Conservation (phyloP, 257 asterid genomes). For the Solanum paucissectum region DNA sequence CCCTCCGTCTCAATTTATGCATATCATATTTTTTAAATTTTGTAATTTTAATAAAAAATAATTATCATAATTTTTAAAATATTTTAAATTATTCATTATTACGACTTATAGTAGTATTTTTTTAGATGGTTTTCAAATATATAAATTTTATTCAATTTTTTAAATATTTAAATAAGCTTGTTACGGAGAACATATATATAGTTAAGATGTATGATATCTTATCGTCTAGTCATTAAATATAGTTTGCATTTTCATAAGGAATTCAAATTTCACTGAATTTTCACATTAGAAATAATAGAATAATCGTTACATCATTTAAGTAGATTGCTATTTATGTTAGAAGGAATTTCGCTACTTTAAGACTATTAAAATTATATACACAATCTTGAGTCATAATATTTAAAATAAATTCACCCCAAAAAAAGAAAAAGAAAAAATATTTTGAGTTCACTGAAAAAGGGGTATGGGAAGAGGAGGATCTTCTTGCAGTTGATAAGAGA, state of each 20-base stretch:
- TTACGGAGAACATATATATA: not conserved
- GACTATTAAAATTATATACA: not conserved
- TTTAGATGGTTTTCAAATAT: not conserved
- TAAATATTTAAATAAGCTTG: not conserved
- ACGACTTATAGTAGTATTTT: not conserved
- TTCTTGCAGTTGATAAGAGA: not conserved
- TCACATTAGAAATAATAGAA: not conserved
- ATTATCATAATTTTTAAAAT: no score
- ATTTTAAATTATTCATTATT: no score
- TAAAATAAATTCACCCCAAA: not conserved
- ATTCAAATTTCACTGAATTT: not conserved
- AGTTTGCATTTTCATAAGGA: not conserved
- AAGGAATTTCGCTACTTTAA: not conserved
- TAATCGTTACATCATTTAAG: not conserved
- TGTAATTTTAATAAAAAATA: no score
- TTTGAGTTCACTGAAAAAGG: not conserved
- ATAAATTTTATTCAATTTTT: not conserved
- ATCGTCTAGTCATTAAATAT: not conserved
- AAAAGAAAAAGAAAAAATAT: not conserved
- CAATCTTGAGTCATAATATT: not conserved
- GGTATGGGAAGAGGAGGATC: slow-evolving; percentile 1
- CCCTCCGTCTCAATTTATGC: not conserved
- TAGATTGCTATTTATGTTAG: not conserved
- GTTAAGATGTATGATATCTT: not conserved
- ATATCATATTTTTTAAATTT: no score